These are phyloP conservation scores for Ophiorrhiza pumila DNA, from an alignment of 257 asterid genomes.

Conservation along the genomic window DNA sequence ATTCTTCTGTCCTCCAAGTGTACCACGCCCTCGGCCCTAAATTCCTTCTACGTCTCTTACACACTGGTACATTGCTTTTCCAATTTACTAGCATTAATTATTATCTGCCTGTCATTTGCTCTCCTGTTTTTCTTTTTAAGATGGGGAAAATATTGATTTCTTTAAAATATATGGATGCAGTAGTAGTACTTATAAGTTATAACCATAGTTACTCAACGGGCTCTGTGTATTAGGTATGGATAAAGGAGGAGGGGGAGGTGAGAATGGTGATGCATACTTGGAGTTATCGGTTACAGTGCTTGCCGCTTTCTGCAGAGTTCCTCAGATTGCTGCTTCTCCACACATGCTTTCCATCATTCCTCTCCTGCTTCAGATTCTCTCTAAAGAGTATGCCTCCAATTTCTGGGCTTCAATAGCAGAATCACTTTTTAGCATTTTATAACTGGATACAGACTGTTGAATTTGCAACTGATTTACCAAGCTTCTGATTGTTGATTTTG, in stretches of 20 bases:
- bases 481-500: neutral
- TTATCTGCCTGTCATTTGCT: too few relatives aligned
- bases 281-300: constrained; percentile 65
- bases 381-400: constrained; percentile 40
- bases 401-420: neutral
- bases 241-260: constrained; percentile 35
- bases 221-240: constrained; percentile 44
- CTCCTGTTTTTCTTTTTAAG: neutral
- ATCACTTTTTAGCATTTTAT: neutral
- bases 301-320: constrained; percentile 65
- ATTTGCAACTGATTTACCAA: neutral
- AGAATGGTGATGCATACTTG: constrained; percentile 60
- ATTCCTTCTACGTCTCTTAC: constrained; percentile 73
- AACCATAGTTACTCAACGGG: too few relatives aligned
- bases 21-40: constrained; percentile 64
- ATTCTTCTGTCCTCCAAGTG: constrained; percentile 48
- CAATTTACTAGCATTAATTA: neutral
- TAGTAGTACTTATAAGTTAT: neutral
- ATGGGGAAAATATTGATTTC: neutral
- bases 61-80: constrained; percentile 44
- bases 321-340: constrained; percentile 64
- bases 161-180: neutral
- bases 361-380: constrained; percentile 49
- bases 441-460: neutral
- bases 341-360: constrained; percentile 60